Conservation (phyloP, 2,329 filamentous ascomycete species). For the Albophoma yamanashiensis region DNA sequence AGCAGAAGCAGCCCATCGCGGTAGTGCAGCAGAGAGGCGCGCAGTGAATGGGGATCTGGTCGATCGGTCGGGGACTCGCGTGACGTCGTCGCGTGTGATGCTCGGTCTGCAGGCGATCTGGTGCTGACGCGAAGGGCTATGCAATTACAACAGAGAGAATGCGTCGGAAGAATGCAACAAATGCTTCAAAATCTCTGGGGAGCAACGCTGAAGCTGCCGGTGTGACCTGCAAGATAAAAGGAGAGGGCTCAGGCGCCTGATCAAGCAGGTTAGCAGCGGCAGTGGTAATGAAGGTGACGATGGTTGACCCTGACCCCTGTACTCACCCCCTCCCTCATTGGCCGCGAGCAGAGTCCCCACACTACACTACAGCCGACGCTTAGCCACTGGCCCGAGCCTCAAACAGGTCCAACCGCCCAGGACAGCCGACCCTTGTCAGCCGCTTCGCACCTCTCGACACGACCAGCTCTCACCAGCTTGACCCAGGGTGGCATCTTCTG, state of each 20-base stretch:
- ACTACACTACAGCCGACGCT: background rate
- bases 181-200: background rate
- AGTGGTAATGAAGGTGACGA: background rate
- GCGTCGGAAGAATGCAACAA: background rate
- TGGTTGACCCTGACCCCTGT: background rate
- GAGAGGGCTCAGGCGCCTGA: background rate
- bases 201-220: background rate
- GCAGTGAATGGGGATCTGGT: background rate
- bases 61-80: background rate
- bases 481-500: background rate
- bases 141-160: background rate
- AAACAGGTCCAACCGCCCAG: background rate
- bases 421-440: background rate
- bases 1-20: conserved; percentile 17
- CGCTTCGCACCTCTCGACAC: background rate
- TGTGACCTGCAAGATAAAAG: background rate
- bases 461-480: background rate
- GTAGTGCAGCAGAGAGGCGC: conserved; percentile 1
- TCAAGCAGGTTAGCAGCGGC: background rate
- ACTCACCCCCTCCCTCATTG: background rate
- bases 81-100: conserved; percentile 5
- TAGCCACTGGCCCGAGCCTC: background rate
- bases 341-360: background rate
- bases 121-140: background rate
- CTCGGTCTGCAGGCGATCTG: background rate